These are phyloP conservation scores for Cyberlindnera mississippiensis DNA, from an alignment of 805 yeast genomes.

Conservation along the genomic window DNA sequence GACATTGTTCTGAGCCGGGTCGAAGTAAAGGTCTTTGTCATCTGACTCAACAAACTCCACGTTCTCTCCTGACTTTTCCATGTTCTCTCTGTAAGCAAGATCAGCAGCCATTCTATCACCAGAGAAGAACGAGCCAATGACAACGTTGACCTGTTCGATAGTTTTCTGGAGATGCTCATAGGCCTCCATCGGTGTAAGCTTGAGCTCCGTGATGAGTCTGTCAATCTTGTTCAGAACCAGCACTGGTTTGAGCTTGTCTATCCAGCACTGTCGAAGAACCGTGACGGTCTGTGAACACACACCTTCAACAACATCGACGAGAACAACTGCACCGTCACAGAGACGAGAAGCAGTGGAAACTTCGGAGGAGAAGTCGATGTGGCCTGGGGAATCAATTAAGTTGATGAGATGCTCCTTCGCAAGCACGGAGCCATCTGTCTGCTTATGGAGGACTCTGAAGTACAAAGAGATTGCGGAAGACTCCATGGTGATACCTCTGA, in stretches of 20 bases:
- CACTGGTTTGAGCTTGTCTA: conserved; percentile 82
- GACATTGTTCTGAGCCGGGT: conserved; percentile 85
- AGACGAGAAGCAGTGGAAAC: conserved; percentile 93
- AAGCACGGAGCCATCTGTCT: conserved; percentile 35
- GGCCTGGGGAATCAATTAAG: conserved; percentile 98
- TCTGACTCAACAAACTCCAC: conserved; percentile 67
- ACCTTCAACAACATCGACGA: conserved; percentile 97
- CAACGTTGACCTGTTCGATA: conserved; percentile 92
- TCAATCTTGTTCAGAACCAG: conserved; percentile 90
- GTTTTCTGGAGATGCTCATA: conserved; percentile 72
- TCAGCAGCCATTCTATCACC: conserved; percentile 93
- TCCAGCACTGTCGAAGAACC: conserved; percentile 93
- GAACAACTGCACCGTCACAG: conserved; percentile 94
- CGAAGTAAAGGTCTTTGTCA: conserved; percentile 79
- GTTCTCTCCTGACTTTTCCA: conserved; percentile 41
- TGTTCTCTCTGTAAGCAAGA: conserved; percentile 64
- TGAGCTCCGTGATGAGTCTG: conserved; percentile 75
- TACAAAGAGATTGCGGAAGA: conserved; percentile 93
- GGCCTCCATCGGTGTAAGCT: conserved; percentile 80
- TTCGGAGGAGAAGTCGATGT: conserved; percentile 93
- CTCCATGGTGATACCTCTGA: conserved; percentile 97
- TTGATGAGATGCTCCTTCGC: conserved; percentile 81
- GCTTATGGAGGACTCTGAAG: conserved; percentile 60
- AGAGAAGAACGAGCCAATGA: conserved; percentile 86
- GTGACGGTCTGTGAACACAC: conserved; percentile 97